Evolutionary conservation across 2,329 filamentous ascomycete species (phyloP), one percentile per base, ranked within the genome.

Genomic region (Ceratocystis colombiana): DNA sequence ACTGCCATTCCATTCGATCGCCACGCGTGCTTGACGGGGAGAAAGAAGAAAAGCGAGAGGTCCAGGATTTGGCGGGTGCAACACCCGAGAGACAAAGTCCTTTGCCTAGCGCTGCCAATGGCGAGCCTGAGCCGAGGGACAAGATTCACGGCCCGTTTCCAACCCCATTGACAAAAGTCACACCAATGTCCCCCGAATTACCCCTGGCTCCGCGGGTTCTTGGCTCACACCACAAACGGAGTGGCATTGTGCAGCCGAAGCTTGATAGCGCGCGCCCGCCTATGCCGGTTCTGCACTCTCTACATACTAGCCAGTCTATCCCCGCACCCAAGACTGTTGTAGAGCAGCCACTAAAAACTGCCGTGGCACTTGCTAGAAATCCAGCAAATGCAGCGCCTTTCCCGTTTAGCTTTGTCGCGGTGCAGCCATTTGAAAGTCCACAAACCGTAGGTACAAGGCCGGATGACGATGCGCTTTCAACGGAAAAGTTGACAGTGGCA

Each of bases 321-420:
- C 7, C 41, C 10, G n/a, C 15, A 10, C 7, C 10, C 12, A 25
- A 3, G 4, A 12, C 6, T 28, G 41, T 20, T 46, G 61, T 15
- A 12, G 33, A 10, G n/a, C 33, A 37, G 10, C 6, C 33, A 20
- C 41, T 20, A 5, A 45, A 62, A 25, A 8, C 33, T n/a, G 20
- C 12, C 15, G 37, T 12, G 3, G 10, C 33, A 3, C 8, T 3
- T 12, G 33, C 33, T 10, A 3, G 33, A 12, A 3, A 22, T 5
- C 28, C 15, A 45, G 8, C 33, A 4, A 71, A 71, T 0, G 69
- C 71, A 1, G 65, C 70, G 4, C 71, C 72, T 1, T 69, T 64
- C 7, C 50, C 73, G 25, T 64, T 70, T 0, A 72, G 71, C 2
- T 70, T 71, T 0, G 69, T 71, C 17, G 69, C 71, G 1, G 66